Base-by-base conservation (phyloP, 495 filamentous ascomycete genomes). In the Penicillium simplicissimum region DNA sequence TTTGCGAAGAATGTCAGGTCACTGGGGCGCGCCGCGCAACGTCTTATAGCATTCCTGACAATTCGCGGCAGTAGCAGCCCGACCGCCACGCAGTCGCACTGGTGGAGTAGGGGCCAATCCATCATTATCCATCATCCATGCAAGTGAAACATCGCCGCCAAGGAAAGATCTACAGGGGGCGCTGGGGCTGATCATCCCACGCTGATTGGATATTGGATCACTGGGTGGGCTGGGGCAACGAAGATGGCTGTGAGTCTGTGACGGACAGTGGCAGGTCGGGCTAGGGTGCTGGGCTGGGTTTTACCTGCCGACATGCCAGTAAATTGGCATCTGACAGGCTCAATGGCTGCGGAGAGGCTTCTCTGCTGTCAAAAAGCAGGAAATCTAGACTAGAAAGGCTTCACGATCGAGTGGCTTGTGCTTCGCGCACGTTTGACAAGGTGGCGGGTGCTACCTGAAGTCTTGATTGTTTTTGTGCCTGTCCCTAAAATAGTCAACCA, bases 1-100 rank as follows among this genome's bases (percentile, higher is more conserved):
- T 17, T 34, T 40, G 7, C 43, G 23, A 52, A 19, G 57, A 51
- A 63, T 60, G 57, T 56, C 43, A 45, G 61, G 57, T 69, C 51
- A 56, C 54, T 57, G 59, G 49, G 49, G 48, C 49, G n/a, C n/a
- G n/a, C n/a, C n/a, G n/a, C n/a, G 58, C 37, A 43, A 64, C 23
- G 49, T 67, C 61, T 69, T 69, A 67, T 69, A 69, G 36, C 67
- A 64, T 62, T 56, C 55, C 45, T 21, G 23, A 13, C 52, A 8
- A 35, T 17, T 48, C 33, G 40, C 34, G 23, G 56, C 11, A 37
- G 34, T 21, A 28, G 52, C 36, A 55, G 55, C 52, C 49, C 54
- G 36, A 43, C 45, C 38, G 51, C 52, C 55, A 59, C 53, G 55
- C 59, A 45, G 38, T 33, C n/a, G n/a, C n/a, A n/a, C n/a, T 47